Base-by-base conservation (phyloP, 2,329 filamentous ascomycete species). In the Diplodia scrobiculata region DNA sequence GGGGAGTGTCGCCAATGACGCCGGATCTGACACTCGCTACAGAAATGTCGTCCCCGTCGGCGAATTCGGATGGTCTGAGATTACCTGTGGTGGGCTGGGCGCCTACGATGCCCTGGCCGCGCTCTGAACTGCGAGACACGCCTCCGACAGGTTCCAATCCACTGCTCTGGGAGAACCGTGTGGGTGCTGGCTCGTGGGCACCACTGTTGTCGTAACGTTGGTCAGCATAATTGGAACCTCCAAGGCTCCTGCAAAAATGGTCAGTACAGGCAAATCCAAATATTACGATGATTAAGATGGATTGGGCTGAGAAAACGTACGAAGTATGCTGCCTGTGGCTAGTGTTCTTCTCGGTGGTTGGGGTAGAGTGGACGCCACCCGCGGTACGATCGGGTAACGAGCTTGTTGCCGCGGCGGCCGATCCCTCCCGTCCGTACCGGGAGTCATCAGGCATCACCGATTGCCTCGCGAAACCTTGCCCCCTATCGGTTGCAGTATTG, bases 21-120 rank as follows among this genome's bases (percentile, higher is more conserved):
- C 76, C 77, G 66, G 76, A 78, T 70, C 78, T 78, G 72, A 79
- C 76, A 68, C 76, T 78, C 19, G 74, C 74, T 34, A 71, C 72
- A 67, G 75, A 79, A 21, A 66, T 58, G 29, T 54, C 63, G 38
- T 67, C 68, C 38, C 47, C 11, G 51, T 27, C 27, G 60, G 62
- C 29, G 47, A 41, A 25, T 55, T 50, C 21, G 47, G 53, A 51
- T 62, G 63, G 53, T 60, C 38, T 41, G 52, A 66, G 47, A 29
- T 62, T 66, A 66, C 65, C 55, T 66, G 67, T 29, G 19, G 25
- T 13, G 41, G 48, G 36, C 5, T 63, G 38, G 48, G 55, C 51
- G 27, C 51, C 52, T 14, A 38, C 34, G 10, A 58, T 51, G 14
- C 50, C 50, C 19, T 52, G 50, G 2, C 25, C 25, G 27, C 14